Conservation (phyloP, 305 asterid genomes). For the Euphrasia arctica region DNA sequence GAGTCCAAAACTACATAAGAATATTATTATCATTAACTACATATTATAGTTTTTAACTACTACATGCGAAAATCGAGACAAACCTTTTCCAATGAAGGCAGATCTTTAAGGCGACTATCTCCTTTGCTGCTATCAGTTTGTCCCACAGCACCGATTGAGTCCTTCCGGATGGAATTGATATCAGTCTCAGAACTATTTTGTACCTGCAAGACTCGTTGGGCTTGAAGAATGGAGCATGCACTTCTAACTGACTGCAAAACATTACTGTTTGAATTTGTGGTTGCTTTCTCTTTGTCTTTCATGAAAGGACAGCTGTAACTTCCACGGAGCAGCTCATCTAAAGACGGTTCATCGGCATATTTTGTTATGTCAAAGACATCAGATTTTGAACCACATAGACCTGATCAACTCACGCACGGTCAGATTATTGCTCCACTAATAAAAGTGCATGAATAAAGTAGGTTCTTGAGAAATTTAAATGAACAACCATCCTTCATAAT, state of each 20-base stretch:
- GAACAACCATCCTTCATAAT: slow-evolving; percentile 13
- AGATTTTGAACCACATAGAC: slow-evolving; percentile 70
- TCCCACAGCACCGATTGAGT: slow-evolving; percentile 38
- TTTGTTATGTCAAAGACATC: slow-evolving; percentile 70
- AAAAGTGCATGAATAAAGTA: slow-evolving; percentile 4
- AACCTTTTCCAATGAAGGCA: slow-evolving; percentile 48
- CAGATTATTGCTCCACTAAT: slow-evolving; percentile 29
- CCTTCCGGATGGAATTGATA: slow-evolving; percentile 33
- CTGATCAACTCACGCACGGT: slow-evolving; percentile 44
- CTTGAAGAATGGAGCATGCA: slow-evolving; percentile 60
- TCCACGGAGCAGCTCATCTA: slow-evolving; percentile 80
- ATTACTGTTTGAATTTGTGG: slow-evolving; percentile 43
- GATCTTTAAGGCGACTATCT: slow-evolving; percentile 37
- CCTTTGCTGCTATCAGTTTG: slow-evolving; percentile 44
- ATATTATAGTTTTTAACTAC: background rate
- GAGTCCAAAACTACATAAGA: background rate
- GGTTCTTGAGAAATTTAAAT: slow-evolving; percentile 19
- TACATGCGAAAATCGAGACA: slow-evolving; percentile 27
- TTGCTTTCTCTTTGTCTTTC: slow-evolving; percentile 62
- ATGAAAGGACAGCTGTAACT: slow-evolving; percentile 45
- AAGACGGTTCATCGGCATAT: slow-evolving; percentile 58
- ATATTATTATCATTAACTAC: slow-evolving; percentile 16
- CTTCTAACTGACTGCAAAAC: slow-evolving; percentile 63
- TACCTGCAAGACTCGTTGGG: slow-evolving; percentile 41
- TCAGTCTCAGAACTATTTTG: slow-evolving; percentile 53